Percentiles rank a stretch among this genome's conserved stretches.
These are phyloP conservation scores for Quercus dentata DNA, from an alignment of 306 rosid species.

Conservation along the genomic window DNA sequence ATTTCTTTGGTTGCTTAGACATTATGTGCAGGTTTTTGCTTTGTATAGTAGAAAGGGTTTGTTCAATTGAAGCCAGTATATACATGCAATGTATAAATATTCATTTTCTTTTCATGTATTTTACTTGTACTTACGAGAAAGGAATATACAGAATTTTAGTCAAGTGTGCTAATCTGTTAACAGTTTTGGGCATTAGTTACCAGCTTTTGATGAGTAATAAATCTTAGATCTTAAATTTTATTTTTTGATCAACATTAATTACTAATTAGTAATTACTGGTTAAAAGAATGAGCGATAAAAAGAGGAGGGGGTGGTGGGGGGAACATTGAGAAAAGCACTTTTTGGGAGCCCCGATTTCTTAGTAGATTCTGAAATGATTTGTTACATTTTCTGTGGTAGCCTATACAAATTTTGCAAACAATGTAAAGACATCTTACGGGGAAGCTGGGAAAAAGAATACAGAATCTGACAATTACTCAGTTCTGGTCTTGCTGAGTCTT, in stretches of 20 bases:
- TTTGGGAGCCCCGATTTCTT: too few relatives aligned
- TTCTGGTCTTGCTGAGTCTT: too few relatives aligned
- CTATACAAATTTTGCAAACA: too few relatives aligned
- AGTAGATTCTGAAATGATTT: too few relatives aligned
- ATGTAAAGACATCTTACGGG: too few relatives aligned
- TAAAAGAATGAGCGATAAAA: too few relatives aligned
- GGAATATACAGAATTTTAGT: not conserved
- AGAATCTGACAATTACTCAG: too few relatives aligned
- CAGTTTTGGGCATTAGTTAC: not conserved
- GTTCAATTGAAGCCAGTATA: not conserved
- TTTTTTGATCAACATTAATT: not conserved
- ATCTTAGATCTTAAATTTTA: not conserved
- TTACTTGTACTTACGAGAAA: not conserved
- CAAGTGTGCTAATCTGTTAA: not conserved
- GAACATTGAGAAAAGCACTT: too few relatives aligned
- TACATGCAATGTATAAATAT: constrained; percentile 6
- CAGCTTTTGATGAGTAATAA: not conserved
- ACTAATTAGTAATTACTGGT: too few relatives aligned
- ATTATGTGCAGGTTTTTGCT: constrained; percentile 2
- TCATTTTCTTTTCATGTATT: not conserved
- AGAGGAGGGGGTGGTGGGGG: too few relatives aligned
- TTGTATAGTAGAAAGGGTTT: constrained; percentile 25
- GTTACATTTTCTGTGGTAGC: too few relatives aligned
- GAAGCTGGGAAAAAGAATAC: too few relatives aligned
- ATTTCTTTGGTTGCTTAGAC: constrained; percentile 16